phyloP scores from a whole-genome alignment of 371 early-diverging fungal species.

The Mortierella sp. region DNA sequence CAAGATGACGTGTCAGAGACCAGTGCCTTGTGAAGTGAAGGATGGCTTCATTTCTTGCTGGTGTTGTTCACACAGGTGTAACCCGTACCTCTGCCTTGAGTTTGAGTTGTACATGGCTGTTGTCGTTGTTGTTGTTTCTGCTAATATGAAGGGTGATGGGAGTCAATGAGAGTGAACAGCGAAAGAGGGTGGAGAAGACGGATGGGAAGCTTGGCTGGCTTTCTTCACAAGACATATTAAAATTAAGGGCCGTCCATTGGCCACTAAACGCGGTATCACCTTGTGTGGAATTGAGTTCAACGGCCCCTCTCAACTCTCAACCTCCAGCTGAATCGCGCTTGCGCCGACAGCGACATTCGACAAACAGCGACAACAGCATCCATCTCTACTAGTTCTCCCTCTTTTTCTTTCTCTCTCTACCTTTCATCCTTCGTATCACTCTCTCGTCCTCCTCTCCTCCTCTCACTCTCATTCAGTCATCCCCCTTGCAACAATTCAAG shows the following conservation, averaged over 20 bases:
- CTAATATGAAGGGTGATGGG: too few relatives aligned
- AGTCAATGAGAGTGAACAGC: too few relatives aligned
- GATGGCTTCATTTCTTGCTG: not conserved
- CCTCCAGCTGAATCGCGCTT: not conserved
- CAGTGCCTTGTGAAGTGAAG: not conserved
- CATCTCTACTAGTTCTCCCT: not conserved
- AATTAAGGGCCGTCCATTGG: not conserved
- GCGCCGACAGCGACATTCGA: constrained; percentile 2
- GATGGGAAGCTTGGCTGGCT: too few relatives aligned
- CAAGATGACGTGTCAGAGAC: not conserved
- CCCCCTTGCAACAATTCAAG: not conserved
- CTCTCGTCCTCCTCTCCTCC: not conserved
- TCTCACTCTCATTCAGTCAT: not conserved
- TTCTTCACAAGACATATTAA: not conserved
- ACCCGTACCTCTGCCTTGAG: constrained; percentile 29
- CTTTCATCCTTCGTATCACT: not conserved
- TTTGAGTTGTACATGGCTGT: constrained; percentile 14
- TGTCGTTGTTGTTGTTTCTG: not conserved
- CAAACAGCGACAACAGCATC: not conserved
- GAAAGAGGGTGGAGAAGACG: too few relatives aligned
- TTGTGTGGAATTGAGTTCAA: not conserved
- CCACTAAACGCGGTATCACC: not conserved
- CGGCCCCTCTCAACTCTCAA: not conserved
- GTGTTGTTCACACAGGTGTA: not conserved
- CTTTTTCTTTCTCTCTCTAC: not conserved